phyloP scores from a whole-genome alignment of 225 moss, liverwort and hornwort species.

The Anthoceros angustus region DNA sequence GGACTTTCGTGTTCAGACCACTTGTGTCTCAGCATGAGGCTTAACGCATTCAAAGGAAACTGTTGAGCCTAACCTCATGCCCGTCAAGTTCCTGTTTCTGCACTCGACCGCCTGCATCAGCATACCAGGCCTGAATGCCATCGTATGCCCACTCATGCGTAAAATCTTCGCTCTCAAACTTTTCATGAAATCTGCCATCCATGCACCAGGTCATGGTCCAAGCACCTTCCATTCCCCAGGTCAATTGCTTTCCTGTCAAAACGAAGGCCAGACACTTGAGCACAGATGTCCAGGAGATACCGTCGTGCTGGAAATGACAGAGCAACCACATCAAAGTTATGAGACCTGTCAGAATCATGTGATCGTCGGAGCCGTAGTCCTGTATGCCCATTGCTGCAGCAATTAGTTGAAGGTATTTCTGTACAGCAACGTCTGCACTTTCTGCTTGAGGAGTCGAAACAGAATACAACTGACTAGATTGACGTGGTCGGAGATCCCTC shows the following conservation, averaged over 20 bases:
- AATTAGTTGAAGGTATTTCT: background rate
- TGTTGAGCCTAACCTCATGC: background rate
- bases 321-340: background rate
- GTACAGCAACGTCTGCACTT: background rate
- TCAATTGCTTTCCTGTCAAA: background rate
- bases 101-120: background rate
- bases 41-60: too few species aligned
- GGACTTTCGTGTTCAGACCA: too few species aligned
- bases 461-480: background rate
- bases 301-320: background rate
- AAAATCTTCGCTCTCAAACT: background rate
- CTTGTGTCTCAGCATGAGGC: too few species aligned
- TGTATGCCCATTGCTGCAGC: background rate
- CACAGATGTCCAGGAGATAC: background rate
- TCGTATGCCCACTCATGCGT: slow-evolving; percentile 2
- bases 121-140: background rate
- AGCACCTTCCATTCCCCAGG: background rate
- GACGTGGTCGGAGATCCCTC: background rate
- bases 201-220: slow-evolving; percentile 5
- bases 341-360: background rate
- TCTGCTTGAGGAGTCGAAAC: background rate
- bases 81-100: background rate
- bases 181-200: background rate
- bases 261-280: background rate
- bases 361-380: background rate